phyloP scores from a whole-genome alignment of 306 rosid species.

The Lupinus albus region DNA sequence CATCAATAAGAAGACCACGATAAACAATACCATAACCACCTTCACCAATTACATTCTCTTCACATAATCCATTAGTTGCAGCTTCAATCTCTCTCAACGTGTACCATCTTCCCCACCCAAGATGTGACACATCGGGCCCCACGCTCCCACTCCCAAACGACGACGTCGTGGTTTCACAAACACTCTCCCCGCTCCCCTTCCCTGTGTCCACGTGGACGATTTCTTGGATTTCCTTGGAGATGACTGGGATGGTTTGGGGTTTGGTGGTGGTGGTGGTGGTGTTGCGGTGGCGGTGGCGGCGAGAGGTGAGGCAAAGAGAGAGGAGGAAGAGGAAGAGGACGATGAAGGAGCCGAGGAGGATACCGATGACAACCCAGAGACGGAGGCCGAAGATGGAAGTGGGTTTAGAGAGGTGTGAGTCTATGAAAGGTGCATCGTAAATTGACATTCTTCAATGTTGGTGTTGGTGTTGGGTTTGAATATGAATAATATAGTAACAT shows the following conservation, averaged over 20 bases:
- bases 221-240: slow-evolving; percentile 85
- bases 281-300: slow-evolving; percentile 48
- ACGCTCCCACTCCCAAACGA: slow-evolving; percentile 58
- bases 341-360: slow-evolving; percentile 77
- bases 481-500: no score
- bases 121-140: slow-evolving; percentile 93
- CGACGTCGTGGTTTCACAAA: slow-evolving; percentile 58
- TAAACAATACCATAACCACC: slow-evolving; percentile 98
- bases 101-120: slow-evolving; percentile 98
- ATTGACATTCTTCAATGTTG: no score
- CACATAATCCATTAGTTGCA: slow-evolving; percentile 78
- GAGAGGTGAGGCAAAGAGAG: slow-evolving; percentile 88
- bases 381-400: slow-evolving; percentile 92
- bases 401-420: slow-evolving; percentile 72
- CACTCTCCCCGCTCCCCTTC: slow-evolving; percentile 54
- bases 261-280: slow-evolving; percentile 28
- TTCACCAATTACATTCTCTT: slow-evolving; percentile 89
- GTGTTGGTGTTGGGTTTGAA: no score
- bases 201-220: slow-evolving; percentile 66
- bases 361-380: slow-evolving; percentile 91
- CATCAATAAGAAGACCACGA: slow-evolving; percentile 70
- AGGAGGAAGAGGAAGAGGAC: slow-evolving; percentile 81
- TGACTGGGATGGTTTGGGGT: slow-evolving; percentile 47
- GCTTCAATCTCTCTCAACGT: slow-evolving; percentile 91
- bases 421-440: slow-evolving; percentile 78